Base-by-base conservation (phyloP, 768 basidiomycete species). In the Auriscalpium vulgare region DNA sequence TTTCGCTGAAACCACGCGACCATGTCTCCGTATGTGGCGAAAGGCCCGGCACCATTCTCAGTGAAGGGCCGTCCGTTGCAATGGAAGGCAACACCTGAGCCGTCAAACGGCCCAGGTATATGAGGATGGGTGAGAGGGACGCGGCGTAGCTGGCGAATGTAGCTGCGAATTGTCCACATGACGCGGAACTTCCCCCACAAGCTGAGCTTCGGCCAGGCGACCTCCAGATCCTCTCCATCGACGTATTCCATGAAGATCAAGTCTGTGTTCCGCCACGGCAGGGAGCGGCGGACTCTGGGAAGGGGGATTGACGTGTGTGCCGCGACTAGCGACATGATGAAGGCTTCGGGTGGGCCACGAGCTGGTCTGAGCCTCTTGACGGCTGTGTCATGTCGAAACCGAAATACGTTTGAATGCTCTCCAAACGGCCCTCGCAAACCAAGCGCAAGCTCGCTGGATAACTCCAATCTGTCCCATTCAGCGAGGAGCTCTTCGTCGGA, bases 271-370 rank as follows among this genome's bases (percentile, higher is more conserved):
- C n/a, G n/a, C 11, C 53, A 50, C 9, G n/a, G 23, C 21, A 60
- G 65, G 37, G 58, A 67, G 7, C 65, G 63, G 45, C 60, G 62
- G n/a, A 67, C 63, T 8, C 50, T 56, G 3, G 66, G 65, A 6
- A 67, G 62, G 19, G 65, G 63, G 17, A 67, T 54, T 9, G 50
- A 17, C 11, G 65, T 56, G 29, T 58, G 61, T 34, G 53, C 45
- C n/a, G 58, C 37, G 44, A 67, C 60, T 36, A 64, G 65, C 23
- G 60, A 62, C 63, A 67, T 63, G 1, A 64, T 66, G n/a, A 63
- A 63, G 34, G 65, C 57, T 60, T 66, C 29, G 51, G 14, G 40
- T 3, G 40, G 40, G 8, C 14, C 17, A 3, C 17, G 14, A 17
- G 29, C 29, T 29, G 29, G 29, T 6, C 2, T 2, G 40, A 43